These are phyloP conservation scores for Erodium moschatum DNA, from an alignment of 441 rosid species.

Conservation along the genomic window DNA sequence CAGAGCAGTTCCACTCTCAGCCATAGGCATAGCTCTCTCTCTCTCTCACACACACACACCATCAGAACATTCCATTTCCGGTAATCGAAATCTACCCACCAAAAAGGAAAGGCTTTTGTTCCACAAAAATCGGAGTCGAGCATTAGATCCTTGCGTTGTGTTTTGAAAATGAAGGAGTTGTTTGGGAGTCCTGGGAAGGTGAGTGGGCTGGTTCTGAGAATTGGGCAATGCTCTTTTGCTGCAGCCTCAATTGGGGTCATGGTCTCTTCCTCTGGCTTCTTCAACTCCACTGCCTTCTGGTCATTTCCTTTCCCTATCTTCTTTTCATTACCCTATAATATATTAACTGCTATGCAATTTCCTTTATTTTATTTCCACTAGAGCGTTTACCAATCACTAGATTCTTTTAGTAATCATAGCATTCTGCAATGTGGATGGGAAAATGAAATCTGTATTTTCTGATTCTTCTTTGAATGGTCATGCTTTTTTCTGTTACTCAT, in stretches of 20 bases:
- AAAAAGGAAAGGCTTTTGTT: not conserved
- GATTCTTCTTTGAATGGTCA: not conserved
- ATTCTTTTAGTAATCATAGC: not conserved
- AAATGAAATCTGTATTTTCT: not conserved
- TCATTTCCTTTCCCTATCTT: constrained; percentile 19
- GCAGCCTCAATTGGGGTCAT: constrained; percentile 45
- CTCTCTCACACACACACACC: not conserved
- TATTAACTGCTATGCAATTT: not conserved
- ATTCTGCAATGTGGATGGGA: not conserved
- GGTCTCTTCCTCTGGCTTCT: constrained; percentile 39
- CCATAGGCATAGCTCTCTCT: not conserved
- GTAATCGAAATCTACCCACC: not conserved
- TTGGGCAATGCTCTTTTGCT: constrained; percentile 41
- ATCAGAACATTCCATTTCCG: not conserved
- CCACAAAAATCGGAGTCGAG: no score
- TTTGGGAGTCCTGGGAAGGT: constrained; percentile 43
- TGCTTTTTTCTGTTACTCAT: not conserved
- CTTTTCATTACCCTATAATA: no score
- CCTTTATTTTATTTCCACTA: not conserved
- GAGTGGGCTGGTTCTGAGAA: constrained; percentile 37
- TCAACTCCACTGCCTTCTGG: constrained; percentile 46
- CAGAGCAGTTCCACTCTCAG: not conserved
- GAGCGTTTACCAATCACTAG: no score
- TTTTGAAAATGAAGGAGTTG: constrained; percentile 34
- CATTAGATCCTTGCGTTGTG: not conserved